A percentile compares a stretch with the other conserved stretches of the same genome.
Conservation (phyloP, 139 green algal genomes). For the Marvania coccoides region DNA sequence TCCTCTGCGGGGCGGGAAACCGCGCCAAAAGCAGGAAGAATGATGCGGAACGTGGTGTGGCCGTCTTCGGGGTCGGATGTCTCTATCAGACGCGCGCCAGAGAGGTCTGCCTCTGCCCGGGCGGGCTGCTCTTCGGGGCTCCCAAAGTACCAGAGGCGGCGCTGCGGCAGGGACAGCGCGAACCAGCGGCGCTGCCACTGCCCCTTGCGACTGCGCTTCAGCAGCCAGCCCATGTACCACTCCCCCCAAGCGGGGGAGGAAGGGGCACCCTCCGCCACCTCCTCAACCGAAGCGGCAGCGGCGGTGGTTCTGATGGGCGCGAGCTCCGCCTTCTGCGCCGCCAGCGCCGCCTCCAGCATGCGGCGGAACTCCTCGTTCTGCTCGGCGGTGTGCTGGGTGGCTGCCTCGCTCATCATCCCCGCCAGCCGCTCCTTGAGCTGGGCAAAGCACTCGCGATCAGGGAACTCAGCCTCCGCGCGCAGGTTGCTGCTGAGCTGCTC, state of each 20-base stretch:
- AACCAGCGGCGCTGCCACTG: conserved; percentile 4
- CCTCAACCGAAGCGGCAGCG: no score
- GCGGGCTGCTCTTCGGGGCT: conserved; percentile 5
- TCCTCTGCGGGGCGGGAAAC: background rate
- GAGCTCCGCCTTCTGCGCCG: background rate
- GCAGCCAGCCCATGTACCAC: conserved; percentile 10
- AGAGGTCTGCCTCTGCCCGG: background rate
- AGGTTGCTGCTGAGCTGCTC: conserved; percentile 3
- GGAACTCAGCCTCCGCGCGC: background rate
- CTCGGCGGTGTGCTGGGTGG: background rate
- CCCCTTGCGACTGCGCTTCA: conserved; percentile 5
- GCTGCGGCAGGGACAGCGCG: background rate
- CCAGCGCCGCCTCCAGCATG: background rate
- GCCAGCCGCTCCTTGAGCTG: background rate
- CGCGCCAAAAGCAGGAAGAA: background rate
- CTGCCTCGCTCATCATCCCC: background rate
- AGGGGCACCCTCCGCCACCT: background rate
- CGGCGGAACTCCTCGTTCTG: background rate
- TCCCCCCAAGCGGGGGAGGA: background rate
- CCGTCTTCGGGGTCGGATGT: background rate
- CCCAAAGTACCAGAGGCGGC: conserved; percentile 7
- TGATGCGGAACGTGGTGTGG: background rate
- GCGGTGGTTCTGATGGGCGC: background rate
- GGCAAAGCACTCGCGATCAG: background rate
- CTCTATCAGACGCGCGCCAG: background rate